These are phyloP conservation scores for Leishmania aethiopica DNA, from an alignment of 208 protist species.

Conservation along the genomic window DNA sequence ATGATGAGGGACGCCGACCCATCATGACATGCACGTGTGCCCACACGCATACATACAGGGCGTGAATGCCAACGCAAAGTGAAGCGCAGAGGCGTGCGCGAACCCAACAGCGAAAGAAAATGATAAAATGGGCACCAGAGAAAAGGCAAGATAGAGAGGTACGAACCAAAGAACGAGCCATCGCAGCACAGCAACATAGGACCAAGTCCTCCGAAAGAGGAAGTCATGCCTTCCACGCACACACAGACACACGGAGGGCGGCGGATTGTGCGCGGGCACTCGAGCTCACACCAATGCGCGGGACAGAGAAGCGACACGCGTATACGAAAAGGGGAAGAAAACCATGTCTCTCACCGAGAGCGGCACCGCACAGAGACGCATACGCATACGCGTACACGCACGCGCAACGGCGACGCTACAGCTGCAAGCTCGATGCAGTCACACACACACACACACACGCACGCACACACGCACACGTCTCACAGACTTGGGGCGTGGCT, in stretches of 20 bases:
- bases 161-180: background rate
- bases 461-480: background rate
- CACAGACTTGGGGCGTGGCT: background rate
- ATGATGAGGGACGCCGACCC: background rate
- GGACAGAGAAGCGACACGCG: background rate
- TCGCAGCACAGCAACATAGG: no score
- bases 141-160: background rate
- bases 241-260: no score
- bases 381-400: background rate
- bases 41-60: background rate
- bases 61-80: background rate
- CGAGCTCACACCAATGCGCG: background rate
- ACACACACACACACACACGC: background rate
- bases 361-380: background rate
- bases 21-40: background rate
- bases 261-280: background rate
- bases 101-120: constrained; percentile 1
- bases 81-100: background rate
- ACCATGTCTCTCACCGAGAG: no score
- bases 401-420: background rate
- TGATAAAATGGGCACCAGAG: background rate
- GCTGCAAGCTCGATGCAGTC: background rate
- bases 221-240: no score
- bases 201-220: no score
- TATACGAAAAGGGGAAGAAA: background rate